These are phyloP conservation scores for Elasticomyces elasticus DNA, from an alignment of 495 filamentous ascomycete genomes.

Conservation along the genomic window DNA sequence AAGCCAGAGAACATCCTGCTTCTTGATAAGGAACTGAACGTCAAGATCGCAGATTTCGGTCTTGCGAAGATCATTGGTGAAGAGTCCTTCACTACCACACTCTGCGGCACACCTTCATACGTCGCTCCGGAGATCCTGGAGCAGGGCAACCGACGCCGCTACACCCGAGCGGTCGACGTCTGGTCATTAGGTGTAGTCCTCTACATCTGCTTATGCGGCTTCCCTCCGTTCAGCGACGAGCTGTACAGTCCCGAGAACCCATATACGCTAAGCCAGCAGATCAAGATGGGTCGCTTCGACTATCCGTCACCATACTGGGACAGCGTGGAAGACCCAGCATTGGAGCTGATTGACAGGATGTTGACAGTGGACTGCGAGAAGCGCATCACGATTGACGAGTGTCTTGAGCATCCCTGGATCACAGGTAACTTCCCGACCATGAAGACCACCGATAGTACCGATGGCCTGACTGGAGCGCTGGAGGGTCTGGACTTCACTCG, in stretches of 20 bases:
- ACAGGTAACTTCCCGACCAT: slow-evolving; percentile 37
- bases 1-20: slow-evolving; percentile 98
- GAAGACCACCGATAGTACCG: slow-evolving; percentile 73
- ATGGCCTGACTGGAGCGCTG: slow-evolving; percentile 75
- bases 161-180: slow-evolving; percentile 90
- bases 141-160: slow-evolving; percentile 64
- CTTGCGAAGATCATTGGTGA: slow-evolving; percentile 98
- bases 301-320: slow-evolving; percentile 99
- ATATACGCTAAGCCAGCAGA: slow-evolving; percentile 81
- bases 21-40: slow-evolving; percentile 66
- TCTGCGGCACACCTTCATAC: slow-evolving; percentile 81
- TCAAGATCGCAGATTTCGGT: slow-evolving; percentile 96
- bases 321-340: slow-evolving; percentile 73
- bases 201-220: slow-evolving; percentile 97
- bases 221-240: slow-evolving; percentile 94
- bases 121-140: slow-evolving; percentile 94
- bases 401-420: slow-evolving; percentile 86
- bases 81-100: slow-evolving; percentile 93
- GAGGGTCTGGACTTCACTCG: slow-evolving; percentile 73
- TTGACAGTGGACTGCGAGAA: slow-evolving; percentile 74
- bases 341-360: slow-evolving; percentile 94
- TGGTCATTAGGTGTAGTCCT: slow-evolving; percentile 98
- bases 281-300: slow-evolving; percentile 77
- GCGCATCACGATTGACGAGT: slow-evolving; percentile 80
- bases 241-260: slow-evolving; percentile 68